Percentiles rank a stretch among this genome's conserved stretches.
phyloP scores from a whole-genome alignment of 2,329 filamentous ascomycete species.

The Alternaria sp. region DNA sequence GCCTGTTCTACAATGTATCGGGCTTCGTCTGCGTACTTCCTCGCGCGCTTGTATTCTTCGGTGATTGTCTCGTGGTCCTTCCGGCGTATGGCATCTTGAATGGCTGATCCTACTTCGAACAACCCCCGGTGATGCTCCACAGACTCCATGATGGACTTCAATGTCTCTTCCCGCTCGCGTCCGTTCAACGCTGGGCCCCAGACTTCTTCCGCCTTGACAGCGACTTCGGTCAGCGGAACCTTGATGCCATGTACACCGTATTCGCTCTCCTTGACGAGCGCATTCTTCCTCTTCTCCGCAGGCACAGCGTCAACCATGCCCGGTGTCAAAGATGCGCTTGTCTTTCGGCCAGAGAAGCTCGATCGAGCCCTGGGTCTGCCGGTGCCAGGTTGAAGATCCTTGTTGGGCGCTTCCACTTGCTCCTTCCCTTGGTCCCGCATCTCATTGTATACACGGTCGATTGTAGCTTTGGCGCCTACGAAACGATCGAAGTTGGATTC shows the following conservation, averaged over 20 bases:
- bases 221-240: slow-evolving; percentile 83
- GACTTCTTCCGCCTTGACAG: slow-evolving; percentile 93
- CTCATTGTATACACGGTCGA: slow-evolving; percentile 98
- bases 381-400: slow-evolving; percentile 65
- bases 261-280: slow-evolving; percentile 82
- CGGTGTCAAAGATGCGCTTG: slow-evolving; percentile 34
- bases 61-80: slow-evolving; percentile 89
- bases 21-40: slow-evolving; percentile 80
- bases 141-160: slow-evolving; percentile 77
- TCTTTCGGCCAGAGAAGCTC: slow-evolving; percentile 61
- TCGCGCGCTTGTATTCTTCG: slow-evolving; percentile 85
- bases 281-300: slow-evolving; percentile 79
- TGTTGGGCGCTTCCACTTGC: slow-evolving; percentile 21
- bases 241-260: slow-evolving; percentile 68
- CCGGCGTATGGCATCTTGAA: slow-evolving; percentile 85
- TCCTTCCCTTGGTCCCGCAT: slow-evolving; percentile 78
- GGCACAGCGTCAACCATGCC: slow-evolving; percentile 42
- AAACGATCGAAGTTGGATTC: slow-evolving; percentile 99
- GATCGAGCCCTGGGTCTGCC: slow-evolving; percentile 72
- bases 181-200: slow-evolving; percentile 95
- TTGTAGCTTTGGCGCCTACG: slow-evolving; percentile 94
- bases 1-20: slow-evolving; percentile 67
- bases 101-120: slow-evolving; percentile 77
- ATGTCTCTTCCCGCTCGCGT: slow-evolving; percentile 84
- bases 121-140: slow-evolving; percentile 82